A percentile compares a stretch with the other conserved stretches of the same genome.
phyloP scores from a whole-genome alignment of 139 green algal species.

The Dunaliella primolecta region DNA sequence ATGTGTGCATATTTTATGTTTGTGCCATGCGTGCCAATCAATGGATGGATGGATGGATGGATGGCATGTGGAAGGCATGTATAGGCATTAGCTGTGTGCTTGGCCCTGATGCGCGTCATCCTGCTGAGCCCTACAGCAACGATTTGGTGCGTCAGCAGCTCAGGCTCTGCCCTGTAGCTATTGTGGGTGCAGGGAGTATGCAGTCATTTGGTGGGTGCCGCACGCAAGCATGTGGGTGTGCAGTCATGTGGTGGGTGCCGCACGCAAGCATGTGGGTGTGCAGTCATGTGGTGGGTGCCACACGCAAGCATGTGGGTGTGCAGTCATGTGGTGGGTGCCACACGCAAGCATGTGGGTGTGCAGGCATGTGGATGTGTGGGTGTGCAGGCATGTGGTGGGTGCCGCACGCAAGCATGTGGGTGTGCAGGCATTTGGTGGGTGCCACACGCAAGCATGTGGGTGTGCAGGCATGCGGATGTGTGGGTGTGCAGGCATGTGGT shows the following conservation, averaged over 20 bases:
- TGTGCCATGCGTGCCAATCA: too few relatives aligned
- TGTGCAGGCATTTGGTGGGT: too few relatives aligned
- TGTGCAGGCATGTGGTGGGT: not conserved
- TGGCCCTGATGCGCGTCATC: conserved; percentile 62
- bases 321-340: not conserved
- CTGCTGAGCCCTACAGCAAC: conserved; percentile 60
- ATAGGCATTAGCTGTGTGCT: conserved; percentile 60
- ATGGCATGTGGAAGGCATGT: too few relatives aligned
- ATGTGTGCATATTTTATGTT: conserved; percentile 42
- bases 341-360: not conserved
- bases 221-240: conserved; percentile 2
- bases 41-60: too few relatives aligned
- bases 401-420: not conserved
- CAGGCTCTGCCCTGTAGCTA: too few relatives aligned
- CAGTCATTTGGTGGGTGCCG: conserved; percentile 66
- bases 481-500: too few relatives aligned
- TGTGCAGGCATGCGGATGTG: too few relatives aligned
- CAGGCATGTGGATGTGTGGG: not conserved
- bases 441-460: too few relatives aligned
- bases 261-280: not conserved
- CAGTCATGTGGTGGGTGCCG: conserved; percentile 59
- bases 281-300: not conserved
- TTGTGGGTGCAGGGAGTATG: conserved; percentile 37
- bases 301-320: not conserved
- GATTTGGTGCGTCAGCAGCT: conserved; percentile 45